Base-by-base conservation (phyloP, 164 flowering plant genomes). In the Macadamia integrifolia region DNA sequence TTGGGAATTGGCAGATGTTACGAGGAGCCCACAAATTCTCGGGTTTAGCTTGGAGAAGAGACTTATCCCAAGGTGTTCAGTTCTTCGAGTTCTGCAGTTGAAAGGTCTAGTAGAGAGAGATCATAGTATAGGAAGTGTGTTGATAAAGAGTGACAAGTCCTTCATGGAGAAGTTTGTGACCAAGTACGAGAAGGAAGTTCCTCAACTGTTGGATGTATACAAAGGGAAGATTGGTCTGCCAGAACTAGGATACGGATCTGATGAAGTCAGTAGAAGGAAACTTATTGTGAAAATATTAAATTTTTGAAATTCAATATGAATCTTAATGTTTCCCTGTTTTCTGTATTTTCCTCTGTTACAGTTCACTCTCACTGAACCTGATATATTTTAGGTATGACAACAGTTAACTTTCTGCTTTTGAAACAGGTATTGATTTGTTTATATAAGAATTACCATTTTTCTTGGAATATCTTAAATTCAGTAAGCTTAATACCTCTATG, bases 41-140 rank as follows among this genome's bases (percentile, higher is more conserved):
- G 6, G 1, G 1, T n/a, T 6, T 66, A 66, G 60, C 31, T n/a
- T 66, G 50, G 68, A 55, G 68, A 66, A 66, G 32, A 32, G 50
- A 10, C 18, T 66, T 6, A 55, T 66, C n/a, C 60, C 60, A 17
- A 17, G 68, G 60, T 53, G 49, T 55, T 15, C 46, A 3, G 60
- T 65, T 10, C 6, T 65, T 2, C 17, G 9, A 29, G 23, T 65
- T 17, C 35, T 65, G 43, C 11, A 15, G 6, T 52, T 56, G 6
- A 55, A 65, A 10, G 68, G 48, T 7, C 60, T 65, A 6, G 1
- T 65, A 7, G 10, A 31, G 48, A 53, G 30, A 17, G 57, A 53
- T 11, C 6, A 12, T 5, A 53, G 15, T 17, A 17, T 53, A 17
- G 17, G 1, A 12, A 14, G 2, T 14, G 57, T 17, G 3, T 17